phyloP scores from a whole-genome alignment of 2,329 filamentous ascomycete species.

The Colletotrichum musicola region DNA sequence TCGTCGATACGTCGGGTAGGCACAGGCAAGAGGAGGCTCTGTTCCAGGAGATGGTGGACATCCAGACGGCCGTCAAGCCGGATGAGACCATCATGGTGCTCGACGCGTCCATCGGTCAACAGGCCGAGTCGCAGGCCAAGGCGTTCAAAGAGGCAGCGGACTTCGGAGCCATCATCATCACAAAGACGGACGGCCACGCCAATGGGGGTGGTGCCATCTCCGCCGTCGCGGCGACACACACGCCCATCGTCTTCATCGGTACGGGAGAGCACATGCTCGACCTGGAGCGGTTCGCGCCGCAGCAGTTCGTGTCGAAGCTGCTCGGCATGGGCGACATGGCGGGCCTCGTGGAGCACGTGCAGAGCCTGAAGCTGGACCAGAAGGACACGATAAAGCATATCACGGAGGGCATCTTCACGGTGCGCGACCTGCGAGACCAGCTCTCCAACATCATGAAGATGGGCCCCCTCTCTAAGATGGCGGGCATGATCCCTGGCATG shows the following conservation, averaged over 20 bases:
- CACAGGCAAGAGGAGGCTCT: conserved; percentile 95
- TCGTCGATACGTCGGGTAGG: conserved; percentile 95
- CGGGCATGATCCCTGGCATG: conserved; percentile 97
- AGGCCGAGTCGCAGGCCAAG: conserved; percentile 92
- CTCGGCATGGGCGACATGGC: conserved; percentile 98
- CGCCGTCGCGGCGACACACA: conserved; percentile 94
- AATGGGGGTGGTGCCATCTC: conserved; percentile 97
- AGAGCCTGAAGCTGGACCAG: conserved; percentile 93
- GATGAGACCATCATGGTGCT: conserved; percentile 99
- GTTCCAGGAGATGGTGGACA: conserved; percentile 98
- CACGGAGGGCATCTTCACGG: conserved; percentile 93
- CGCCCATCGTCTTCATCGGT: conserved; percentile 97
- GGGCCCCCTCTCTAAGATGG: conserved; percentile 97
- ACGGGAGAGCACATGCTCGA: conserved; percentile 98
- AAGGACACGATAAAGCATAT: conserved; percentile 99
- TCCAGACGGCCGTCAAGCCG: conserved; percentile 88
- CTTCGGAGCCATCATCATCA: conserved; percentile 98
- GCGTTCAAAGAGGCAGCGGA: conserved; percentile 98
- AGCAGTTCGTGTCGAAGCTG: conserved; percentile 93
- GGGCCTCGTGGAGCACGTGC: conserved; percentile 95
- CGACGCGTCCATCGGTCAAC: conserved; percentile 95
- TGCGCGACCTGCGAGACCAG: conserved; percentile 94
- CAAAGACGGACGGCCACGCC: conserved; percentile 96
- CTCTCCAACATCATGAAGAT: conserved; percentile 99
- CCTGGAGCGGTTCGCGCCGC: conserved; percentile 90